Evolutionary conservation across 2,329 filamentous ascomycete genomes (phyloP).

Genomic region (Pseudogymnoascus sp.): DNA sequence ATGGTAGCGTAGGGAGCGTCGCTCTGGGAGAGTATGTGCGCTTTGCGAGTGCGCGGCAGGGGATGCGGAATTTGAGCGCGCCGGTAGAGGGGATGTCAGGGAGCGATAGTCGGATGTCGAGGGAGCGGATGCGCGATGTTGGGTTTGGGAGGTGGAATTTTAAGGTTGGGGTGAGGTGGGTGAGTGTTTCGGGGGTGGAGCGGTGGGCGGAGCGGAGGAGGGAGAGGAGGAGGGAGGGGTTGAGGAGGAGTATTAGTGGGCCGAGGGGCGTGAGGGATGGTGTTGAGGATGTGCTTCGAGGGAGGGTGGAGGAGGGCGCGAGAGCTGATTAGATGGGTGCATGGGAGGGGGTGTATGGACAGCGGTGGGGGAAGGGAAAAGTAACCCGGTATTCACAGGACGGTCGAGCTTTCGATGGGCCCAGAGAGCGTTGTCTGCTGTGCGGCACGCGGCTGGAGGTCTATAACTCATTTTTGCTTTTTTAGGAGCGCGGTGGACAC

Average conservation of each 20-base stretch:
- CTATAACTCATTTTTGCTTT: background rate
- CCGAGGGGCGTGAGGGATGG: constrained; percentile 35
- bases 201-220: constrained; percentile 49
- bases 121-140: constrained; percentile 19
- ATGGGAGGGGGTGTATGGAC: background rate
- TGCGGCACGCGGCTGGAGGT: background rate
- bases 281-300: constrained; percentile 25
- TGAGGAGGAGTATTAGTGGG: constrained; percentile 51
- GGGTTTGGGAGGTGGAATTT: constrained; percentile 25
- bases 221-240: constrained; percentile 48
- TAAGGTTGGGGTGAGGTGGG: constrained; percentile 35
- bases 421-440: constrained; percentile 2
- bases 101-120: background rate
- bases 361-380: background rate
- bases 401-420: background rate
- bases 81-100: background rate
- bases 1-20: constrained; percentile 25
- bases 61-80: constrained; percentile 3
- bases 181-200: constrained; percentile 41
- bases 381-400: constrained; percentile 1
- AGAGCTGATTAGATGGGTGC: background rate
- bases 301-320: constrained; percentile 1
- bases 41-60: constrained; percentile 7
- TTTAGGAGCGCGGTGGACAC: background rate
- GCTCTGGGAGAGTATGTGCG: constrained; percentile 14